These are phyloP conservation scores for Trichoderma asperellum DNA, from an alignment of 2,329 filamentous ascomycete genomes.

Conservation along the genomic window DNA sequence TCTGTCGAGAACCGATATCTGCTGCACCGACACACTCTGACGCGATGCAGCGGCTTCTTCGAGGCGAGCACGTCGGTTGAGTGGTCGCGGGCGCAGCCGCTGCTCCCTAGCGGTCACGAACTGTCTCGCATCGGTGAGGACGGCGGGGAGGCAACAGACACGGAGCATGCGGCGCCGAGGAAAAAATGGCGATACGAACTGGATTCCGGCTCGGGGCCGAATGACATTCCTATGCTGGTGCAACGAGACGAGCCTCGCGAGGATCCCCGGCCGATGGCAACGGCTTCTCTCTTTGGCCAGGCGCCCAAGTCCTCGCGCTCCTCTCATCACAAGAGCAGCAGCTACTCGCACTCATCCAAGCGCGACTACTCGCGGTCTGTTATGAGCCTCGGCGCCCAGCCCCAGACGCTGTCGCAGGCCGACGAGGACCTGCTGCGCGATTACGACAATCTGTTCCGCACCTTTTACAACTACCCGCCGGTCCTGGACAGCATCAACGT, in stretches of 20 bases:
- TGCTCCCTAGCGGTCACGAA: slow-evolving; percentile 45
- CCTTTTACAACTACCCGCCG: slow-evolving; percentile 93
- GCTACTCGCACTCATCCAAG: slow-evolving; percentile 57
- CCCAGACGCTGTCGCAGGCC: slow-evolving; percentile 55
- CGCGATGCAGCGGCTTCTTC: slow-evolving; percentile 92
- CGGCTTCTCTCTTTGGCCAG: slow-evolving; percentile 41
- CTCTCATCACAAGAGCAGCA: slow-evolving; percentile 38
- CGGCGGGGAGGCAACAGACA: slow-evolving; percentile 38
- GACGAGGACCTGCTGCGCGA: slow-evolving; percentile 81
- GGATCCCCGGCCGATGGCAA: slow-evolving; percentile 16
- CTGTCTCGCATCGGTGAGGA: slow-evolving; percentile 60
- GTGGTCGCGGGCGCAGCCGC: slow-evolving; percentile 57
- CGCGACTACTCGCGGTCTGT: slow-evolving; percentile 82
- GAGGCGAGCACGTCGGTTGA: slow-evolving; percentile 81
- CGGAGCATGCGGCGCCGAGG: slow-evolving; percentile 33
- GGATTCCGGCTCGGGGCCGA: slow-evolving; percentile 71
- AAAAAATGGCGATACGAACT: slow-evolving; percentile 86
- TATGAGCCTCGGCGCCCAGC: slow-evolving; percentile 68
- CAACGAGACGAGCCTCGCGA: slow-evolving; percentile 64
- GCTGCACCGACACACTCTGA: slow-evolving; percentile 82
- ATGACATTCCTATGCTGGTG: slow-evolving; percentile 85
- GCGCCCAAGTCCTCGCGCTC: slow-evolving; percentile 51
- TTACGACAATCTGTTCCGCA: slow-evolving; percentile 93
- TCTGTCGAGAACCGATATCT: slow-evolving; percentile 75
- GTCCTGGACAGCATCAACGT: slow-evolving; percentile 84